Conservation (phyloP, 179 eudicot genomes). For the Pouteria campechiana region DNA sequence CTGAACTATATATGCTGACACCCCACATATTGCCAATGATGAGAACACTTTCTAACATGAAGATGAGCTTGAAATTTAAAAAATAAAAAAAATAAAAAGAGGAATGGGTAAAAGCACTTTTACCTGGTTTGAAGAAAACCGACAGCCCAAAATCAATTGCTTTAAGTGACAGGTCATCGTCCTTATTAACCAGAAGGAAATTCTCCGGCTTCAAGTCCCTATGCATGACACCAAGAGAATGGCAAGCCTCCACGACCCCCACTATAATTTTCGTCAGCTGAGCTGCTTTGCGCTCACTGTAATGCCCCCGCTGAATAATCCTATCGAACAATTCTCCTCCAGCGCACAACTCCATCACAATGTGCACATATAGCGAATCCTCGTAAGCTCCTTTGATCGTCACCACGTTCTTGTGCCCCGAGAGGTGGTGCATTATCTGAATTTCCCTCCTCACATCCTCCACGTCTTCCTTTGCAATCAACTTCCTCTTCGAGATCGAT, state of each 20-base stretch:
- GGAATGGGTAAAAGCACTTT: background rate
- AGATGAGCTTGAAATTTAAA: no score
- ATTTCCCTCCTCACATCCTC: slow-evolving; percentile 88
- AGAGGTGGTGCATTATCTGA: slow-evolving; percentile 89
- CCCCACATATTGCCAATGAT: no score
- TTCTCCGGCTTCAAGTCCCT: slow-evolving; percentile 81
- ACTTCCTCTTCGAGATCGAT: slow-evolving; percentile 77
- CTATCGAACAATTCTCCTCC: slow-evolving; percentile 87
- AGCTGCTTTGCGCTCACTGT: slow-evolving; percentile 79
- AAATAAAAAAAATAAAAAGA: background rate
- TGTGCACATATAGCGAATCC: slow-evolving; percentile 75
- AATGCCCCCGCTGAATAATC: slow-evolving; percentile 78
- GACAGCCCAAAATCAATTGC: slow-evolving; percentile 87
- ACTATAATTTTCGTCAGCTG: slow-evolving; percentile 66
- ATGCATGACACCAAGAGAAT: slow-evolving; percentile 84
- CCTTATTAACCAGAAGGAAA: slow-evolving; percentile 76
- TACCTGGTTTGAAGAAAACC: slow-evolving; percentile 91
- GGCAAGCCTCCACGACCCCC: slow-evolving; percentile 86
- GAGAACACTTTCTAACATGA: no score
- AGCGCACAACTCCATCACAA: slow-evolving; percentile 75
- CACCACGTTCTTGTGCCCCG: slow-evolving; percentile 76
- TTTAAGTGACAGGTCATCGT: slow-evolving; percentile 82
- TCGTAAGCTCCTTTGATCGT: slow-evolving; percentile 84
- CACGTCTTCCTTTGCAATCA: slow-evolving; percentile 78
- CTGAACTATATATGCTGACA: no score